Evolutionary conservation across 2,329 filamentous ascomycete species (phyloP), one percentile per base, ranked within the genome.

Genomic region (Alternaria ventricosa): DNA sequence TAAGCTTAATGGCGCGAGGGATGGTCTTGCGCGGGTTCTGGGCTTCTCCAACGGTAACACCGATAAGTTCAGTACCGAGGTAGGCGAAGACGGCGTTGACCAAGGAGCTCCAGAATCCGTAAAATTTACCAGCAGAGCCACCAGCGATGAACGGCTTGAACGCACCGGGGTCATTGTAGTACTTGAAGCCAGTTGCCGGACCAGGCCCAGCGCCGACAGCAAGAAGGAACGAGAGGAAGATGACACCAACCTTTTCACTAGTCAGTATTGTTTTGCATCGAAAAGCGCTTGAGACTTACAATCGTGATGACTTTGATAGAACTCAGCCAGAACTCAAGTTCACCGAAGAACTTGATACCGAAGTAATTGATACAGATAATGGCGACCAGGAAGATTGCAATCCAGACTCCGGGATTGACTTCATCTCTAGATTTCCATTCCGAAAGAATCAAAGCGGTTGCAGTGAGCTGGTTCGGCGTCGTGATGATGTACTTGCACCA

Each of bases 401-500:
- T 94, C 82, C 89, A 96, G 12, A 95, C 91, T 55, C 91, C 92
- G 0, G 92, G 89, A 73, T 95, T 94, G 60, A 95, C 84, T 47
- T 81, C 83, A 0, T 91, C 86, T 27, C 87, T 81, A 1, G 84
- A 78, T 11, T 92, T 82, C 93, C 93, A 96, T 73, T 89, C 94
- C 70, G 91, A 88, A 61, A 96, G 91, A 61, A 95, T 91, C 41
- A 96, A 81, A 6, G 92, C 88, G n/a, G 87, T 88, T 27, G 93
- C 93, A 1, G 92, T 96, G 43, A 96, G 83, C 77, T 96, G 92
- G 75, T 96, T 96, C 1, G 93, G 92, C 1, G 92, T 94, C 54
- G 92, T 87, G 73, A 96, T 94, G 77, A 96, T 92, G 78, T 96
- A 96, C 77, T 88, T 94, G 81, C 72, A 78, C 87, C 88, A 92